Evolutionary conservation across 1,139 yeast genomes (phyloP).

Genomic region (Scheffersomyces segobiensis): DNA sequence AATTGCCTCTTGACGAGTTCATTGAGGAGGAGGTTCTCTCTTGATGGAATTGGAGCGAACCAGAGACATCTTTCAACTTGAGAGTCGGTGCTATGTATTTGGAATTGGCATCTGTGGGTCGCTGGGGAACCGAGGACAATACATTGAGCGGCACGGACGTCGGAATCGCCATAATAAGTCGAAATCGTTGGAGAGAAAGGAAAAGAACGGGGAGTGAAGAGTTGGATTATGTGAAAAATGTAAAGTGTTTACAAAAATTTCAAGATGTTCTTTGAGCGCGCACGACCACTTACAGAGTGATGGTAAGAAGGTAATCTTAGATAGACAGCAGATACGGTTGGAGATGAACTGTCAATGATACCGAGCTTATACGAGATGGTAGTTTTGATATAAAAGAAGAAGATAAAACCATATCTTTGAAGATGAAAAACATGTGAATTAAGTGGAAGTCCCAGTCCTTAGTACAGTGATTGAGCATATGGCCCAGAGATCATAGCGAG

Average conservation of each 20-base stretch:
- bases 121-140: not conserved
- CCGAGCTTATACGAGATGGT: not conserved
- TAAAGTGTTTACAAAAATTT: not conserved
- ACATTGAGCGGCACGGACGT: not conserved
- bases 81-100: constrained; percentile 39
- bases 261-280: not conserved
- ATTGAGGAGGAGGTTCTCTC: constrained; percentile 24
- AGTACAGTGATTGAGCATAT: no score
- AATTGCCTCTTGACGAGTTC: constrained; percentile 26
- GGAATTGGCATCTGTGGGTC: constrained; percentile 8
- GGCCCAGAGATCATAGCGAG: not conserved
- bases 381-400: not conserved
- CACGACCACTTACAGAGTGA: not conserved
- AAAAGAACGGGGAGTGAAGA: not conserved
- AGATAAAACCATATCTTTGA: not conserved
- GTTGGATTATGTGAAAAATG: constrained; percentile 1
- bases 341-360: not conserved
- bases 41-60: constrained; percentile 41
- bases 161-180: not conserved
- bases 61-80: constrained; percentile 30
- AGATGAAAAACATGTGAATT: no score
- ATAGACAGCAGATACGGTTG: not conserved
- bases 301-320: not conserved
- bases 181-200: not conserved
- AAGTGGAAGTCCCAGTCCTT: not conserved